Conservation (phyloP, 805 yeast genomes). For the Nakazawaea pomicola region DNA sequence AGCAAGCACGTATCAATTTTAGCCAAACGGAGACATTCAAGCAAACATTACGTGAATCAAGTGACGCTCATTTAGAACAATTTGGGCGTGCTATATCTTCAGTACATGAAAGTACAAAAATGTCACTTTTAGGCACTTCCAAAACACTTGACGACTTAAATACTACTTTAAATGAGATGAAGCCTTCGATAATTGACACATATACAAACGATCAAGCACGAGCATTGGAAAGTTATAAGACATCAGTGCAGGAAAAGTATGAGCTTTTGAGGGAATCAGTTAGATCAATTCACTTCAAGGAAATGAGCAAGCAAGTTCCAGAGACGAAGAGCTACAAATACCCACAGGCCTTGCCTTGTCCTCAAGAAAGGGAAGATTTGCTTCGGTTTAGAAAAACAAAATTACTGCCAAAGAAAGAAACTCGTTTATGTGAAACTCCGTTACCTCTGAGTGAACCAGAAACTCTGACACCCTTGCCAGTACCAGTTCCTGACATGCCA, state of each 20-base stretch:
- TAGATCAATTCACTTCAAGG: neutral
- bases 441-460: neutral
- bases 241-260: no score
- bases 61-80: neutral
- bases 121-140: no score
- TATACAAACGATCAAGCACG: neutral
- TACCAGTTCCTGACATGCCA: conserved; percentile 8
- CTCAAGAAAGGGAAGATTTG: conserved; percentile 2
- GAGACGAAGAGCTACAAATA: neutral
- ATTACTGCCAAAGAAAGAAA: neutral
- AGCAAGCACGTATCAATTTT: no score
- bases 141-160: neutral
- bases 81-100: no score
- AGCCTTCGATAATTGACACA: conserved; percentile 4
- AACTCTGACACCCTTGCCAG: conserved; percentile 7
- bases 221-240: neutral
- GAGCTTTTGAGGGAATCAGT: no score
- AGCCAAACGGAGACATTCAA: no score
- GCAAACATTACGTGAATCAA: no score
- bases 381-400: neutral
- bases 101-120: no score
- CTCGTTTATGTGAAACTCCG: neutral
- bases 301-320: conserved; percentile 1
- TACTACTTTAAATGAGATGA: neutral
- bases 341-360: neutral